Conservation (phyloP, 148 eudicot genomes). For the Chenopodium quinoa region DNA sequence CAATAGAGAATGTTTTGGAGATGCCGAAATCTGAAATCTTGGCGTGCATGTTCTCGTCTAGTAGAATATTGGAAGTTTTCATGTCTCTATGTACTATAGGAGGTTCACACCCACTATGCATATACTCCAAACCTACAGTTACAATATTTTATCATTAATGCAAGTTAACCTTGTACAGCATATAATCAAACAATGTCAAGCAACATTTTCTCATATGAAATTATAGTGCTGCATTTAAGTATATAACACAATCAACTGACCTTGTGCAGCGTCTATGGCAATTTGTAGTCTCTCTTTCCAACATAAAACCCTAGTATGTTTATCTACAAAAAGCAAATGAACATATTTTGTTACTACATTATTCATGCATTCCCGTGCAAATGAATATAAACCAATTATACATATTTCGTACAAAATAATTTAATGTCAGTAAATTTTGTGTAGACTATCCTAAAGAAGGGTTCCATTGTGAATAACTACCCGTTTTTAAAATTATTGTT, state of each 20-base stretch:
- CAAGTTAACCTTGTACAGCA: too few relatives aligned
- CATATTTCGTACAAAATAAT: too few relatives aligned
- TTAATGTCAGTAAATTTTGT: too few relatives aligned
- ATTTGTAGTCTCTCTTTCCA: conserved; percentile 27
- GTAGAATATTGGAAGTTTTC: conserved; percentile 14
- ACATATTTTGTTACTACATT: too few relatives aligned
- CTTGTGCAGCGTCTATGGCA: conserved; percentile 20
- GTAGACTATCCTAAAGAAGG: too few relatives aligned
- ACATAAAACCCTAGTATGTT: neutral
- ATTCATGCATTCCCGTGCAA: too few relatives aligned
- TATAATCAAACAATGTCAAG: neutral
- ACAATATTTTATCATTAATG: neutral
- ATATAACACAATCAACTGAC: neutral
- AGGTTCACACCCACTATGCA: conserved; percentile 18
- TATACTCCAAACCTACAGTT: conserved; percentile 12
- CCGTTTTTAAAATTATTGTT: too few relatives aligned
- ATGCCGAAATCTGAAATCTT: conserved; percentile 22
- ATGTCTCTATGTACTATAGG: conserved; percentile 18
- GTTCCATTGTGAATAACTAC: too few relatives aligned
- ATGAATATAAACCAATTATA: too few relatives aligned
- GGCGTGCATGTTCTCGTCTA: conserved; percentile 11
- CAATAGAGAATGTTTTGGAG: conserved; percentile 8
- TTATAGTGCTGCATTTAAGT: too few relatives aligned
- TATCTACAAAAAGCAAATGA: too few relatives aligned
- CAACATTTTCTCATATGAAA: neutral